Conservation (phyloP, 208 protist genomes). For the Leishmania turanica region DNA sequence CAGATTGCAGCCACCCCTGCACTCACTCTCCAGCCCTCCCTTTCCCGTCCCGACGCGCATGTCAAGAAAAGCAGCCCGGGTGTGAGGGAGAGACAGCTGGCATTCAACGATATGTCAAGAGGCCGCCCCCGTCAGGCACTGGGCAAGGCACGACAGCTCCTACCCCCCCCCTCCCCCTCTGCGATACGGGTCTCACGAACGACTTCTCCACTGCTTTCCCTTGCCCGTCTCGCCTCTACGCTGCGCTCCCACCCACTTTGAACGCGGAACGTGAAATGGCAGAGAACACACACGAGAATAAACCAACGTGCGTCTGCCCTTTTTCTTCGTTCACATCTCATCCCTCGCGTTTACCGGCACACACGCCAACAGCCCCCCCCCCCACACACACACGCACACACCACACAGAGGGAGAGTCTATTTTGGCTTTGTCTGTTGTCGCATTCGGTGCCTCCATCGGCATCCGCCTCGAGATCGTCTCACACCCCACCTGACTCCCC, state of each 20-base stretch:
- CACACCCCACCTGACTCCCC: background rate
- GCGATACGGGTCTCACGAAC: background rate
- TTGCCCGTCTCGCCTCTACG: background rate
- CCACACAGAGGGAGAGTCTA: background rate
- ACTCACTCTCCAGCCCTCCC: background rate
- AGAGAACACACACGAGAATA: background rate
- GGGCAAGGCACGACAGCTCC: background rate
- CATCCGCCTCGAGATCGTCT: background rate
- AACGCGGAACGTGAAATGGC: too few relatives aligned
- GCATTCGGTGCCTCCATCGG: background rate
- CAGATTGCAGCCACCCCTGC: background rate
- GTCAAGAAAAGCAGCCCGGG: background rate
- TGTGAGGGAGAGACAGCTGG: background rate
- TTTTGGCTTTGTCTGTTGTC: background rate
- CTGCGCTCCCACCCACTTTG: background rate
- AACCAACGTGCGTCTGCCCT: background rate
- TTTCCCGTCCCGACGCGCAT: background rate
- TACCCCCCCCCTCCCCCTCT: background rate
- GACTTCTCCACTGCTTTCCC: background rate
- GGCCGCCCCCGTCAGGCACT: background rate
- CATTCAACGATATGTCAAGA: background rate
- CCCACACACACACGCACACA: too few relatives aligned
- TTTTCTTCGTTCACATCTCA: background rate
- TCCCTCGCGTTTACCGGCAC: background rate
- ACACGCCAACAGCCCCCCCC: background rate